phyloP scores from a whole-genome alignment of 192 early-diverging fungal species.

The Backusella tarrabulga region DNA sequence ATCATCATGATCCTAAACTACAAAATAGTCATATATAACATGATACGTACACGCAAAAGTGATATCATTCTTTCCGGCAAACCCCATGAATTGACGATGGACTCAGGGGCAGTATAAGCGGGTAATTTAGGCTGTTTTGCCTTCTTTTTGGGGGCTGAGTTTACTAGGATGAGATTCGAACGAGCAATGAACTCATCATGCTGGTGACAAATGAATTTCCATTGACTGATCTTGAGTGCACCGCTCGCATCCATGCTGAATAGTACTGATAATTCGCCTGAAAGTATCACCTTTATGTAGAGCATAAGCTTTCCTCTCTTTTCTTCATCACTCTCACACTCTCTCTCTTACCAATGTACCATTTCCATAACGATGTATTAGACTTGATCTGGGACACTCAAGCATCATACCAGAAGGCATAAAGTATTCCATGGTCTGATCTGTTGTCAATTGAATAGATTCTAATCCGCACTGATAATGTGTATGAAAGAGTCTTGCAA shows the following conservation, averaged over 20 bases:
- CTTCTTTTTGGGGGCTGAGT: neutral
- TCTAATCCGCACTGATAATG: conserved; percentile 22
- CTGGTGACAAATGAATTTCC: conserved; percentile 13
- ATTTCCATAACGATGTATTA: conserved; percentile 27
- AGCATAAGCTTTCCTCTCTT: neutral
- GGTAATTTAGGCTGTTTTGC: neutral
- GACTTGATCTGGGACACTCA: conserved; percentile 18
- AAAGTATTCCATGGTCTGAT: conserved; percentile 22
- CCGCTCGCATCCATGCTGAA: conserved; percentile 5
- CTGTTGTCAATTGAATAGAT: conserved; percentile 23
- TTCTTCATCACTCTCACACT: neutral
- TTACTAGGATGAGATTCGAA: neutral
- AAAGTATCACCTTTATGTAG: conserved; percentile 3
- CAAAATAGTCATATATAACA: neutral
- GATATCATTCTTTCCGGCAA: conserved; percentile 3
- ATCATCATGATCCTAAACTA: neutral
- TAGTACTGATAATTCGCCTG: conserved; percentile 12
- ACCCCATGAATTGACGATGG: conserved; percentile 14
- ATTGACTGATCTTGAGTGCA: conserved; percentile 7
- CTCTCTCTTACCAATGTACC: conserved; percentile 18
- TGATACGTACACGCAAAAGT: conserved; percentile 12
- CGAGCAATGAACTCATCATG: conserved; percentile 21
- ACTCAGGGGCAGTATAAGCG: neutral
- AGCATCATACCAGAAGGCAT: conserved; percentile 15
- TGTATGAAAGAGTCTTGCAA: conserved; percentile 17